Base-by-base conservation (phyloP, 2,329 filamentous ascomycete species). In the Ustulina deusta region DNA sequence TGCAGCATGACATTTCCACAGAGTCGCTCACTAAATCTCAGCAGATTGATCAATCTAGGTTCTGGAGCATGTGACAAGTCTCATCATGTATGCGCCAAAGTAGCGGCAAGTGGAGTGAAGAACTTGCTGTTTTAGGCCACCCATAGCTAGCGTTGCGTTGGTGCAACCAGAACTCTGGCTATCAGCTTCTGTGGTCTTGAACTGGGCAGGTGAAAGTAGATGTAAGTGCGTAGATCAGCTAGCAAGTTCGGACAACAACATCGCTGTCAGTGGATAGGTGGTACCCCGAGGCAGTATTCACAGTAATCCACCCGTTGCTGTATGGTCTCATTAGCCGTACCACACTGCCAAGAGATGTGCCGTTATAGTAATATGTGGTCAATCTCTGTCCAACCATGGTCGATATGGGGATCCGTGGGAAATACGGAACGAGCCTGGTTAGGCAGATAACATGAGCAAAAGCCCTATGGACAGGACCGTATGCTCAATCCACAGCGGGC, bases 311-410 rank as follows among this genome's bases (percentile, higher is more conserved):
- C 60, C 60, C 42, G 55, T 52, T 59, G n/a, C 55, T 57, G 38
- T 60, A 56, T 52, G 42, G 54, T 22, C 55, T 42, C 49, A 61
- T 67, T 64, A 64, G 68, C 65, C 60, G 67, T 66, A 40, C 67
- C 54, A 62, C 17, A 49, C 51, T 22, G 34, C 20, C 25, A 27
- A 29, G 42, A 11, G 44, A 54, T 42, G 40, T 51, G 54, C 40
- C 29, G 40, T 27, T 27, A 54, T 22, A 59, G 44, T 42, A 34
- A n/a, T 13, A 49, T 46, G n/a, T 29, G n/a, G 46, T 38, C 17
- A 7, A 62, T 61, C 46, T 20, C 15, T 20, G 38, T 25, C 29
- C 15, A 22, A 22, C 6, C 13, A 22, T 6, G 25, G 42, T 27
- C 27, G 42, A 52, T 38, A 63, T 62, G 17, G 20, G 27, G 36